phyloP scores from a whole-genome alignment of 805 yeast genomes.

The Millerozyma miso region DNA sequence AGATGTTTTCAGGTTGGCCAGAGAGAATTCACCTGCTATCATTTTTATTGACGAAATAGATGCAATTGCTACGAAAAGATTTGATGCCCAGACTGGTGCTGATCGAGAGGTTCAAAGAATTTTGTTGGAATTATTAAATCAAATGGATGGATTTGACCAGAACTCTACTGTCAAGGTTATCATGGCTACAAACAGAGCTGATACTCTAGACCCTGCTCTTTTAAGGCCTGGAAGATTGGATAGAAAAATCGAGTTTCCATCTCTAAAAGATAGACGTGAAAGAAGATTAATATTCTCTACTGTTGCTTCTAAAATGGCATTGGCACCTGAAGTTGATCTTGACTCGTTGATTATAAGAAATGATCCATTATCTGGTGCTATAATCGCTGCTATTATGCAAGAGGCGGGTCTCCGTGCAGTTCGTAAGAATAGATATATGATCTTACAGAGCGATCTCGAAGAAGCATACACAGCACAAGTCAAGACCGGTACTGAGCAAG shows the following conservation, averaged over 20 bases:
- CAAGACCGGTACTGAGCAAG: constrained; percentile 91
- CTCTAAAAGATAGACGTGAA: constrained; percentile 94
- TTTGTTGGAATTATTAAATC: constrained; percentile 88
- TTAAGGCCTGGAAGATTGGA: constrained; percentile 98
- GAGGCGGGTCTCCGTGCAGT: constrained; percentile 99
- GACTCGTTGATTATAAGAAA: constrained; percentile 93
- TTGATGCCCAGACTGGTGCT: constrained; percentile 99
- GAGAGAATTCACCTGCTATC: constrained; percentile 96
- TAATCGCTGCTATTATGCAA: constrained; percentile 99
- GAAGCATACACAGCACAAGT: constrained; percentile 98
- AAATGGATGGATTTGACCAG: constrained; percentile 99
- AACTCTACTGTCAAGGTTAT: constrained; percentile 92
- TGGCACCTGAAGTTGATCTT: constrained; percentile 96
- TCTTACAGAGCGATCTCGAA: constrained; percentile 91
- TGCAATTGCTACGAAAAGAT: constrained; percentile 98
- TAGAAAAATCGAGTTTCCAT: constrained; percentile 96
- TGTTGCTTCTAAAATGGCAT: constrained; percentile 93
- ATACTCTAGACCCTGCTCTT: constrained; percentile 96
- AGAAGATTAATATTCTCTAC: constrained; percentile 95
- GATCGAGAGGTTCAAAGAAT: constrained; percentile 99
- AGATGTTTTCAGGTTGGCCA: constrained; percentile 93
- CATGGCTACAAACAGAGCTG: constrained; percentile 99
- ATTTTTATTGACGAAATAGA: constrained; percentile 98
- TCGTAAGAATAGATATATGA: constrained; percentile 95
- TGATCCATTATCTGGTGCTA: constrained; percentile 95